Evolutionary conservation across 2,329 filamentous ascomycete genomes (phyloP), one percentile per base, ranked within the genome.

Genomic region (Cladosporium phlei): DNA sequence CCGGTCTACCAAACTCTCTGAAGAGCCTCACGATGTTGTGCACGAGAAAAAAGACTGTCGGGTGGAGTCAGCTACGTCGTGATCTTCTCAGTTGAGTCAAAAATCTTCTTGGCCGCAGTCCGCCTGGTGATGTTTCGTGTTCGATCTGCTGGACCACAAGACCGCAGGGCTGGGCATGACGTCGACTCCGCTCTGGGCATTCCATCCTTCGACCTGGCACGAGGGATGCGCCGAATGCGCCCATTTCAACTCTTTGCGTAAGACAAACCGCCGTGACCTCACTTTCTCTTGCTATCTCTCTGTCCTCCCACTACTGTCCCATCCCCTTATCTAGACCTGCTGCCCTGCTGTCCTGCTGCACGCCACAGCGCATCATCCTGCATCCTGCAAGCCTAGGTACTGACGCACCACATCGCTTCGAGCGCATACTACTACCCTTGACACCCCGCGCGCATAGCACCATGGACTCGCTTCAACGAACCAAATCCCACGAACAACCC

Each of bases 161-260:
- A 11, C 24, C 11, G 24, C 6, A 17, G 14, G 5, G 16, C 34
- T 37, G 34, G 34, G 34, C 34, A 43, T 43, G 39, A 43, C 39
- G 39, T 43, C 28, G 20, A n/a, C 24, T 9, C 19, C 25, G 21
- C 37, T 6, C 34, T 37, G 11, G 11, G 19, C 34, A 11, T n/a
- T 12, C 34, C 11, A n/a, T n/a, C n/a, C n/a, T n/a, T n/a, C n/a
- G n/a, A n/a, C n/a, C n/a, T n/a, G n/a, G n/a, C n/a, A n/a, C n/a
- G n/a, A n/a, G n/a, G n/a, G n/a, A n/a, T n/a, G n/a, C n/a, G n/a
- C n/a, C n/a, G 32, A 30, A 40, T 40, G 38, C 17, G 25, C 34
- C 9, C 28, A 29, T 43, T 45, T 34, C 22, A 45, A 28, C 25
- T 22, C 16, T 37, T 35, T 24, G 35, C 42, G 42, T 45, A 45